These are phyloP conservation scores for Staphylotrichum tortipilum DNA, from an alignment of 495 filamentous ascomycete genomes.

Conservation along the genomic window DNA sequence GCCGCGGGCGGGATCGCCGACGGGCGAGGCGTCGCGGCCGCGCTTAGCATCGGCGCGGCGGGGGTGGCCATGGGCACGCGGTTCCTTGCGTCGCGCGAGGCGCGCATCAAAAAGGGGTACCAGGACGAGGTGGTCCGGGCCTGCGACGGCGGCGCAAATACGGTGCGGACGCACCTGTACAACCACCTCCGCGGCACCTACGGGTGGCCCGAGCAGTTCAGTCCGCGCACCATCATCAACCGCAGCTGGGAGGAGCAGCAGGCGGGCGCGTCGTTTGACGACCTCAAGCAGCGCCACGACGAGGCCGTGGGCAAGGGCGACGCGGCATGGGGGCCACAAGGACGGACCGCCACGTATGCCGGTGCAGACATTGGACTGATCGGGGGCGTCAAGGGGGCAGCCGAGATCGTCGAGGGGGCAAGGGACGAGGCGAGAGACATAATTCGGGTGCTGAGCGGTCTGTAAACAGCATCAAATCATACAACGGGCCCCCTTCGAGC, in stretches of 20 bases:
- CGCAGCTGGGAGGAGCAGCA: slow-evolving; percentile 50
- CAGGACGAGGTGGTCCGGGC: slow-evolving; percentile 76
- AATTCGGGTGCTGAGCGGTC: slow-evolving; percentile 22
- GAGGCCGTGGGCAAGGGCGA: slow-evolving; percentile 45
- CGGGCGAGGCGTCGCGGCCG: slow-evolving; percentile 80
- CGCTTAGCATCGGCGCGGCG: slow-evolving; percentile 75
- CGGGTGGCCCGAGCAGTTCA: slow-evolving; percentile 59
- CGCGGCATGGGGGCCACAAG: slow-evolving; percentile 52
- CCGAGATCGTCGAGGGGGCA: slow-evolving; percentile 59
- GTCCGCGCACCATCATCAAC: slow-evolving; percentile 55
- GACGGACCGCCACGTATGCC: slow-evolving; percentile 65
- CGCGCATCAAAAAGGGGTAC: slow-evolving; percentile 79
- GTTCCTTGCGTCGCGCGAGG: slow-evolving; percentile 81
- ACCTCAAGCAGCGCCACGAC: slow-evolving; percentile 53
- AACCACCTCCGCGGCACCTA: slow-evolving; percentile 60
- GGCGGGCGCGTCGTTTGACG: slow-evolving; percentile 46
- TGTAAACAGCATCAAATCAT: neutral
- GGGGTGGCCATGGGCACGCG: slow-evolving; percentile 91
- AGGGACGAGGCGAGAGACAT: slow-evolving; percentile 53
- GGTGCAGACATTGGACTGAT: slow-evolving; percentile 54
- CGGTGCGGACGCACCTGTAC: slow-evolving; percentile 59
- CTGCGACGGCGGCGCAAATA: slow-evolving; percentile 53
- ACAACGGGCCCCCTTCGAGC: neutral
- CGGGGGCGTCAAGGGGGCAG: slow-evolving; percentile 55
- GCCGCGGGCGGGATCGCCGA: slow-evolving; percentile 90